phyloP scores from a whole-genome alignment of 805 yeast genomes.

The Sugiyamaella americana region DNA sequence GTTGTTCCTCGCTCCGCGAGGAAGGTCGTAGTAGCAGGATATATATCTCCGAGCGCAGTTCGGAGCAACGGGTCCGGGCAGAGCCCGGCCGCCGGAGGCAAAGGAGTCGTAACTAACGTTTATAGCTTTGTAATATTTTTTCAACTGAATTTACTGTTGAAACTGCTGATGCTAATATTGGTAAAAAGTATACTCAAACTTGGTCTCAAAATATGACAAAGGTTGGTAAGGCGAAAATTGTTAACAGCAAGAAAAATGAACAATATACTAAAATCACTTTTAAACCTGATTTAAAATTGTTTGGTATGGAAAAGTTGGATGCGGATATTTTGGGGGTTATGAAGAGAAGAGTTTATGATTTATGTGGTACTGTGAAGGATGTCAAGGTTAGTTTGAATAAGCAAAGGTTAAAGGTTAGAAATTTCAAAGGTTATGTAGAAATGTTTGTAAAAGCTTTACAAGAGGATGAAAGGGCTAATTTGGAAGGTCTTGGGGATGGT shows the following conservation, averaged over 20 bases:
- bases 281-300: slow-evolving; percentile 78
- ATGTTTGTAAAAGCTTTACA: slow-evolving; percentile 76
- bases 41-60: no score
- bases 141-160: slow-evolving; percentile 81
- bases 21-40: no score
- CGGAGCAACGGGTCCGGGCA: no score
- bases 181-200: slow-evolving; percentile 61
- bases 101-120: background rate
- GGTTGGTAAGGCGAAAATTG: slow-evolving; percentile 70
- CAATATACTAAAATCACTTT: slow-evolving; percentile 86
- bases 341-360: slow-evolving; percentile 89
- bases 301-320: slow-evolving; percentile 80
- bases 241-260: slow-evolving; percentile 44
- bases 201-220: slow-evolving; percentile 86
- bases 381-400: slow-evolving; percentile 75
- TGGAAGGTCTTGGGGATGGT: background rate
- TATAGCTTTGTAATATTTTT: slow-evolving; percentile 77
- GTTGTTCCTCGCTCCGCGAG: no score
- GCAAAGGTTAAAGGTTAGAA: slow-evolving; percentile 56
- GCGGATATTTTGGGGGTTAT: slow-evolving; percentile 77
- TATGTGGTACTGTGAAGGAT: slow-evolving; percentile 88
- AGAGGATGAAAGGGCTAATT: slow-evolving; percentile 35
- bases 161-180: slow-evolving; percentile 77
- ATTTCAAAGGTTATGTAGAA: slow-evolving; percentile 83
- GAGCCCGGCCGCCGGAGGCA: no score